phyloP scores from a whole-genome alignment of 2,329 filamentous ascomycete genomes.

The Pseudocercospora cruenta region DNA sequence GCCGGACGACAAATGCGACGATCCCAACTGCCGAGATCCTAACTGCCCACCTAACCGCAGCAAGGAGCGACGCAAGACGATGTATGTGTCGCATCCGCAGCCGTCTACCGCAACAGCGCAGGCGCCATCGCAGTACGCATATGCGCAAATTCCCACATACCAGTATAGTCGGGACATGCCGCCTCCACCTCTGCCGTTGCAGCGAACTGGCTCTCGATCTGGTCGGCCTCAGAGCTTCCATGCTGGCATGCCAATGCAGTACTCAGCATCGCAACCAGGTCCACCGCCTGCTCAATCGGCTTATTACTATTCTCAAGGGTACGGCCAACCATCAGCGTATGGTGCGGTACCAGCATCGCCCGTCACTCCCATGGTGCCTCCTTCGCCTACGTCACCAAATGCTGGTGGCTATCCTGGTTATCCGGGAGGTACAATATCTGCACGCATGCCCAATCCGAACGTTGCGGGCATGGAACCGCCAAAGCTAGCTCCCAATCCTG shows the following conservation, averaged over 20 bases:
- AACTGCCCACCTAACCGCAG: conserved; percentile 34
- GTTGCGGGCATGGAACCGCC: conserved; percentile 24
- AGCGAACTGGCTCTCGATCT: conserved; percentile 21
- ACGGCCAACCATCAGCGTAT: conserved; percentile 20
- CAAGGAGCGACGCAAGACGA: conserved; percentile 31
- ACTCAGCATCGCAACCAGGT: conserved; percentile 21
- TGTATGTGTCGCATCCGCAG: conserved; percentile 20
- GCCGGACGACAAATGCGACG: conserved; percentile 48
- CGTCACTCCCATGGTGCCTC: conserved; percentile 9
- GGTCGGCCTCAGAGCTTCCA: conserved; percentile 31
- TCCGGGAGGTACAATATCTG: conserved; percentile 25
- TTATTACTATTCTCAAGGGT: conserved; percentile 26
- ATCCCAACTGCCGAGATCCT: conserved; percentile 49
- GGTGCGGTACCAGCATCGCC: conserved; percentile 31
- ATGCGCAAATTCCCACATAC: conserved; percentile 23
- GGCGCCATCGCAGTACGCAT: conserved; percentile 17
- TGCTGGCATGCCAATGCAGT: conserved; percentile 21
- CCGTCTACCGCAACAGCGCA: conserved; percentile 13
- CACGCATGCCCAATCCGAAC: conserved; percentile 29
- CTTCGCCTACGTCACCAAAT: conserved; percentile 24
- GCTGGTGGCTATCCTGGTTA: conserved; percentile 23
- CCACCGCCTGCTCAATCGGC: conserved; percentile 35
- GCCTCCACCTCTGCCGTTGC: conserved; percentile 25
- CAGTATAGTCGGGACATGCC: conserved; percentile 26
- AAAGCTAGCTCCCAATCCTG: conserved; percentile 15